Evolutionary conservation across 805 yeast genomes (phyloP), one percentile per base, ranked within the genome.

Genomic region (Wickerhamiella galacta): DNA sequence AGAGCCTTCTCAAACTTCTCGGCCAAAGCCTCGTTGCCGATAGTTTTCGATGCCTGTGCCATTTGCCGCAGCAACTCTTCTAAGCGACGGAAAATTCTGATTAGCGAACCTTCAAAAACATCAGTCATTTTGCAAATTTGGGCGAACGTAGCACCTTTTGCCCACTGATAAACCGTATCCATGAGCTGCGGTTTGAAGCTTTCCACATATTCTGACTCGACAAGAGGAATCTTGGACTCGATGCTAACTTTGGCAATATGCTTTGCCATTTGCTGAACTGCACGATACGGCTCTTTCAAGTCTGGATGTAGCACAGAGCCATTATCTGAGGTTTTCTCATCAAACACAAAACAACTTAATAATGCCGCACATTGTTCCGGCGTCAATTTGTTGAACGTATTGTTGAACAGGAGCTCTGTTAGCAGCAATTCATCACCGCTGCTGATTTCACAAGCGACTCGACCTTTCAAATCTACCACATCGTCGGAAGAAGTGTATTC

Each of bases 101-200:
- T 87, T 50, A 90, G 66, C 16, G 93, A 77, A 26, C 99, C 99
- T 60, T 90, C 99, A 46, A 87, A 90, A 28, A 90, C 96, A 51
- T 90, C 98, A 0, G 98, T 90, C 95, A 90, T 83, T 56, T 87
- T 87, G 61, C 96, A 87, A 41, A 90, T 87, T 53, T 87, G 95
- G 0, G 95, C 87, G 56, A 90, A 90, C 0, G 90, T 63, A 5
- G 94, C 95, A 14, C 96, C 96, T 51, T 77, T 75, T 54, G 95
- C 82, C 99, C 99, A 90, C 30, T 87, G 79, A 54, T 61, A 82
- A 1, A 90, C 95, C 32, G 90, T 95, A 53, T 85, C 96, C 96
- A 90, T 87, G 39, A 90, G 64, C 51, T 90, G 94, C 14, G 83
- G 76, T 57, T 93, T 73, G 62, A 90, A 92, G 18, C 77, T 67